phyloP scores from a whole-genome alignment of 148 eudicot genomes.

The Heliosperma pusillum region DNA sequence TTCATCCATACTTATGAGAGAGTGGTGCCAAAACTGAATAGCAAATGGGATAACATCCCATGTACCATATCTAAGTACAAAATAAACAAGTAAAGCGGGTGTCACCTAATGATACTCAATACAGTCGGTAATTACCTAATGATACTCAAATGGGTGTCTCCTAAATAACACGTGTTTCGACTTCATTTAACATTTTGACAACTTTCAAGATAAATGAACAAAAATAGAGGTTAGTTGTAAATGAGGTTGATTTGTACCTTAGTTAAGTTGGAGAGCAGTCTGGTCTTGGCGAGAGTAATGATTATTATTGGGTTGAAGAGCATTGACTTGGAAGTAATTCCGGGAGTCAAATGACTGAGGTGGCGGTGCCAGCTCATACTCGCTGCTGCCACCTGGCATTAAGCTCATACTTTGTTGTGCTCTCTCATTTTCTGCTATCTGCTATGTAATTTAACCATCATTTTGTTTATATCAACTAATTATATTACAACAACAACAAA shows the following conservation, averaged over 20 bases:
- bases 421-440: constrained; percentile 90
- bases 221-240: no score
- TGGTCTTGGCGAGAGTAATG: constrained; percentile 71
- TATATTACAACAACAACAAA: constrained; percentile 8
- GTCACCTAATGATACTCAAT: no score
- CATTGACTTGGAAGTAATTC: constrained; percentile 74
- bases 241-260: not conserved
- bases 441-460: not conserved
- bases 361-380: constrained; percentile 55
- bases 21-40: no score
- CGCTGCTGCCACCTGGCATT: constrained; percentile 67
- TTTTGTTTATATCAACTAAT: not conserved
- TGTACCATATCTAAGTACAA: no score
- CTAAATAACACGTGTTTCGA: no score
- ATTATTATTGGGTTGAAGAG: constrained; percentile 49
- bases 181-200: no score
- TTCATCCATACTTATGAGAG: no score
- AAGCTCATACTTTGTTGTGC: constrained; percentile 77
- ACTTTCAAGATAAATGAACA: no score
- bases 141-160: no score
- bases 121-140: no score
- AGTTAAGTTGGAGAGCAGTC: constrained; percentile 65
- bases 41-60: no score
- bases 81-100: no score
- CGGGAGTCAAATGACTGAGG: constrained; percentile 67